Evolutionary conservation across 176 grass and related monocot genomes (phyloP).

Genomic region (Melocanna baccifera): DNA sequence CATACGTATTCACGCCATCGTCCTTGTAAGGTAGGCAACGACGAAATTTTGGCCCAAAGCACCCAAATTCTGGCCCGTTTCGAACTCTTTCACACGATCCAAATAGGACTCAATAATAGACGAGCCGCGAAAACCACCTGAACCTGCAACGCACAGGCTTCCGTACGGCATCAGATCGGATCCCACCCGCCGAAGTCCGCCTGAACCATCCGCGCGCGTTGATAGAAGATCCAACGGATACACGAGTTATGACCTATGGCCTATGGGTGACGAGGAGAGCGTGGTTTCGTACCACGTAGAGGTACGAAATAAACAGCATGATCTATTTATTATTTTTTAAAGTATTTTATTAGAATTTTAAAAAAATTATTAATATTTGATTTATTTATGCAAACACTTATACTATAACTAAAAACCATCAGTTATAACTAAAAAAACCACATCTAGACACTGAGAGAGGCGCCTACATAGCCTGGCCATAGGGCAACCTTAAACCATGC

Average conservation of each 20-base stretch:
- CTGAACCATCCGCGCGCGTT: background rate
- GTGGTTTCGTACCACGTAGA: background rate
- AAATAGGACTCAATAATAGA: background rate
- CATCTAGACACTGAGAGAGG: background rate
- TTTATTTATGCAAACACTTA: no score
- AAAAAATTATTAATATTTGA: no score
- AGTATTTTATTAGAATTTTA: accelerated
- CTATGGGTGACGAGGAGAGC: background rate
- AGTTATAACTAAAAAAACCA: no score
- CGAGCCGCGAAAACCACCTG: background rate
- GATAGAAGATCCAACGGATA: background rate
- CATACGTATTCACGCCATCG: no score
- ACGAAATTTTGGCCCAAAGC: background rate
- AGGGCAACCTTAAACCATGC: background rate
- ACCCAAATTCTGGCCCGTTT: background rate
- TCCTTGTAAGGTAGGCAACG: background rate
- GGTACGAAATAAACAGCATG: no score
- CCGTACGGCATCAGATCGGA: no score
- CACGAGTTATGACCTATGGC: background rate
- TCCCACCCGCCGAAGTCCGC: no score
- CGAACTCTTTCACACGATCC: background rate
- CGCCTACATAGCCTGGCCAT: background rate
- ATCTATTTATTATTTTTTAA: no score
- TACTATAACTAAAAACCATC: no score
- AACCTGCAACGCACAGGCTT: no score